phyloP scores from a whole-genome alignment of 1,284 basidiomycete genomes.

The Fistulinella cinereoalba region DNA sequence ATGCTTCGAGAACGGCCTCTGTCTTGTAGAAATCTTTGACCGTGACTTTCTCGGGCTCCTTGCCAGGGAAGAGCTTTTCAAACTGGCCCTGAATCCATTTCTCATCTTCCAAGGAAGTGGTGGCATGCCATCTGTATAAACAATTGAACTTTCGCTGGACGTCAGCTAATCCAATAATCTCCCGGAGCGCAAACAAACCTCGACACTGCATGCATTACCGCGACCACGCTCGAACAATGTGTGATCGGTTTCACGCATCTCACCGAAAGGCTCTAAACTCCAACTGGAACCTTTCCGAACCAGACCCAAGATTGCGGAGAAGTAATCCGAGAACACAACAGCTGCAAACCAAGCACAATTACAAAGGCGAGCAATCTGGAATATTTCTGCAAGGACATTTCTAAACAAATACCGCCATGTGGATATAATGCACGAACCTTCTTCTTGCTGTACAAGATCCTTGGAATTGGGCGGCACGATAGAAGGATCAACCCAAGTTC shows the following conservation, averaged over 20 bases:
- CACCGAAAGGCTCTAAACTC: slow-evolving; percentile 68
- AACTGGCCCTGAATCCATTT: slow-evolving; percentile 59
- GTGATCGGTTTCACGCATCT: slow-evolving; percentile 59
- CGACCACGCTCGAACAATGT: slow-evolving; percentile 68
- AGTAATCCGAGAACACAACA: slow-evolving; percentile 74
- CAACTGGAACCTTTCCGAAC: slow-evolving; percentile 67
- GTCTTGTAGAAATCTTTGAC: slow-evolving; percentile 57
- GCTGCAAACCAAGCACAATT: slow-evolving; percentile 77
- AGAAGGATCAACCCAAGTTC: slow-evolving; percentile 52
- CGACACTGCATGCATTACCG: slow-evolving; percentile 74
- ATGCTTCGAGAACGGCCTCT: slow-evolving; percentile 38
- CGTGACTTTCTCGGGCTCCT: slow-evolving; percentile 52
- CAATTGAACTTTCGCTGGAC: slow-evolving; percentile 69
- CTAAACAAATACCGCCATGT: background rate
- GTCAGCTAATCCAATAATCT: slow-evolving; percentile 4
- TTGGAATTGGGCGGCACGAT: slow-evolving; percentile 34
- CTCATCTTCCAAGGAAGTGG: slow-evolving; percentile 67
- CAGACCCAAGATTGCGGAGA: slow-evolving; percentile 70
- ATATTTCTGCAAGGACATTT: slow-evolving; percentile 51
- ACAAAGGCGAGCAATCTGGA: slow-evolving; percentile 73
- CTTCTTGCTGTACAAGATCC: slow-evolving; percentile 60
- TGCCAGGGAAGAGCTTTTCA: slow-evolving; percentile 50
- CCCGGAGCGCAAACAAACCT: slow-evolving; percentile 41
- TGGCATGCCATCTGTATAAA: slow-evolving; percentile 80
- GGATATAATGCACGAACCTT: slow-evolving; percentile 32